These are phyloP conservation scores for Penicillium olsonii DNA, from an alignment of 2,329 filamentous ascomycete species.

Conservation along the genomic window DNA sequence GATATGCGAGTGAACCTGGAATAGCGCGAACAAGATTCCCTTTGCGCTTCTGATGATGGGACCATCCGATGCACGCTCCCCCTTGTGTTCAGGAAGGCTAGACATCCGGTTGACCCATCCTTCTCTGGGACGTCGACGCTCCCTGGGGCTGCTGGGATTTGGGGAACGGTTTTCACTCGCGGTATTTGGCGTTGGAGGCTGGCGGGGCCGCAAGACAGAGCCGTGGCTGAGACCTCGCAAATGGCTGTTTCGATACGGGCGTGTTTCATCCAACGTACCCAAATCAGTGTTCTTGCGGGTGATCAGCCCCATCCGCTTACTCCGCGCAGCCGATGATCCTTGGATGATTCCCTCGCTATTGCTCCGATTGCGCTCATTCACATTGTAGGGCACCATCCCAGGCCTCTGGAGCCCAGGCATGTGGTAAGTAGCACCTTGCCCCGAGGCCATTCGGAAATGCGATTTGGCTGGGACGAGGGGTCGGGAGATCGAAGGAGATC, in stretches of 20 bases:
- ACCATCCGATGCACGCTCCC: constrained; percentile 48
- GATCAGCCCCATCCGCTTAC: constrained; percentile 63
- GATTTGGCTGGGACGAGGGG: constrained; percentile 80
- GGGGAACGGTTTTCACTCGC: constrained; percentile 43
- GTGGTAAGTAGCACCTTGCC: constrained; percentile 39
- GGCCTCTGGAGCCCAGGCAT: constrained; percentile 63
- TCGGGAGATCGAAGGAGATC: constrained; percentile 66
- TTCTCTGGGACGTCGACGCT: constrained; percentile 43
- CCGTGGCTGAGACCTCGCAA: constrained; percentile 60
- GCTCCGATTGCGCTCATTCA: constrained; percentile 61
- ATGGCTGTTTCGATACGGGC: constrained; percentile 55
- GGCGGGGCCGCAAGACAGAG: constrained; percentile 48
- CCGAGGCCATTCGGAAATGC: constrained; percentile 66
- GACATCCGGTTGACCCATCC: constrained; percentile 55
- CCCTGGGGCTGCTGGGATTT: constrained; percentile 47
- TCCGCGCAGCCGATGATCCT: constrained; percentile 48
- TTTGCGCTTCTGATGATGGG: constrained; percentile 59
- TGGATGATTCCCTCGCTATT: constrained; percentile 62
- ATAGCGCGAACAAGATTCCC: constrained; percentile 57
- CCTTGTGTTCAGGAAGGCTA: constrained; percentile 58
- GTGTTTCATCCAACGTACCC: constrained; percentile 54
- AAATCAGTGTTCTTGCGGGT: constrained; percentile 59
- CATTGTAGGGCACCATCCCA: constrained; percentile 68
- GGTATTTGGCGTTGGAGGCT: constrained; percentile 30
- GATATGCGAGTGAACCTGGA: constrained; percentile 52